Conservation (phyloP, 345 rosid genomes). For the sweet orange (Citrus sinensis) region DNA sequence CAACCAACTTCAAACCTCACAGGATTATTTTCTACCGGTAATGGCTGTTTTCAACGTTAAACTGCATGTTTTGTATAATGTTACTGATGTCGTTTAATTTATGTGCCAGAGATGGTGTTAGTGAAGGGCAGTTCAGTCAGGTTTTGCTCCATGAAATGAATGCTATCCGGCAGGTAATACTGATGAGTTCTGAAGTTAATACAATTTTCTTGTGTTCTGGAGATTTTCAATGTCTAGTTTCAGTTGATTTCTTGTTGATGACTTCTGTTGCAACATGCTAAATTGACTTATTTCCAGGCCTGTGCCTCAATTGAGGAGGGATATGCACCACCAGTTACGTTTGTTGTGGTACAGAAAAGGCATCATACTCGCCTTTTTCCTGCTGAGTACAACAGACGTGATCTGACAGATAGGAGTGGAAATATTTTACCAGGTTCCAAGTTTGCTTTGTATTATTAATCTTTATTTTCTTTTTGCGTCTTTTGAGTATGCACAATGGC, state of each 20-base stretch:
- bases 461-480: not conserved
- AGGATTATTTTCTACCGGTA: conserved; percentile 79
- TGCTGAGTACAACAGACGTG: conserved; percentile 26
- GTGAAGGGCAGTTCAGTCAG: conserved; percentile 73
- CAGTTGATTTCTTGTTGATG: not conserved
- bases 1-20: conserved; percentile 35
- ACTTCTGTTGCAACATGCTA: no score
- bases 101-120: conserved; percentile 69
- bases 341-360: conserved; percentile 75
- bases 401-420: conserved; percentile 50
- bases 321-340: conserved; percentile 59
- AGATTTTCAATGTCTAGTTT: not conserved
- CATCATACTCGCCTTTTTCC: conserved; percentile 86
- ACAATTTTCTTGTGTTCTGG: not conserved
- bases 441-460: not conserved
- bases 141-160: conserved; percentile 60
- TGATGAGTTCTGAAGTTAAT: not conserved
- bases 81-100: not conserved
- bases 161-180: conserved; percentile 52
- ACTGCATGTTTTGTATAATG: not conserved
- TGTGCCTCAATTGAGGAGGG: conserved; percentile 48
- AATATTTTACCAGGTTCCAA: conserved; percentile 66
- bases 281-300: conserved; percentile 39
- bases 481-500: not conserved
- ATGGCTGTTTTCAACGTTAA: not conserved